Conservation (phyloP, 2,329 filamentous ascomycete genomes). For the Cladosporium austrohemisphaericum region DNA sequence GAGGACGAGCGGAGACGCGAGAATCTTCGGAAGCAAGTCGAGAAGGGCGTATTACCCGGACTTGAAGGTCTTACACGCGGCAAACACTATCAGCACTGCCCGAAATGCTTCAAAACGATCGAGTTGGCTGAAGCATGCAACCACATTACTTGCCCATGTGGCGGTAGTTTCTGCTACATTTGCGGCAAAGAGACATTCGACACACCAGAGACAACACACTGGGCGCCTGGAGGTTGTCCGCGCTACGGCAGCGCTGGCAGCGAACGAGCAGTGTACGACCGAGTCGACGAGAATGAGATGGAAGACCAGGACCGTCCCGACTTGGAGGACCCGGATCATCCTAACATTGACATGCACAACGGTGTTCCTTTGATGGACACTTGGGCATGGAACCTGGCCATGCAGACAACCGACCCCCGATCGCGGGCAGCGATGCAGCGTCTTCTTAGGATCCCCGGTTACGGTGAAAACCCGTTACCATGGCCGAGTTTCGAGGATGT, state of each 20-base stretch:
- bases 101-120: background rate
- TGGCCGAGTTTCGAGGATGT: too few relatives aligned
- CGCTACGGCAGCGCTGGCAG: background rate
- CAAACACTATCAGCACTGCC: background rate
- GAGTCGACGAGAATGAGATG: too few relatives aligned
- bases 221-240: background rate
- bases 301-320: too few relatives aligned
- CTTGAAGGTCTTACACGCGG: background rate
- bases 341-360: too few relatives aligned
- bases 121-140: slow-evolving; percentile 11
- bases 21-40: background rate
- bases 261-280: too few relatives aligned
- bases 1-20: background rate
- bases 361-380: too few relatives aligned
- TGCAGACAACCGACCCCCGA: too few relatives aligned
- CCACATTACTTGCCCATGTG: slow-evolving; percentile 13
- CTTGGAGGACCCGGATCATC: too few relatives aligned
- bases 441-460: too few relatives aligned
- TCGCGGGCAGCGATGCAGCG: too few relatives aligned
- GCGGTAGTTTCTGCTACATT: slow-evolving; percentile 12
- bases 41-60: background rate
- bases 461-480: too few relatives aligned
- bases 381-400: background rate
- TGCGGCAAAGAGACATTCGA: slow-evolving; percentile 5
- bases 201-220: background rate